Evolutionary conservation across 129 eudicot species (phyloP).

Genomic region (Tagetes erecta): DNA sequence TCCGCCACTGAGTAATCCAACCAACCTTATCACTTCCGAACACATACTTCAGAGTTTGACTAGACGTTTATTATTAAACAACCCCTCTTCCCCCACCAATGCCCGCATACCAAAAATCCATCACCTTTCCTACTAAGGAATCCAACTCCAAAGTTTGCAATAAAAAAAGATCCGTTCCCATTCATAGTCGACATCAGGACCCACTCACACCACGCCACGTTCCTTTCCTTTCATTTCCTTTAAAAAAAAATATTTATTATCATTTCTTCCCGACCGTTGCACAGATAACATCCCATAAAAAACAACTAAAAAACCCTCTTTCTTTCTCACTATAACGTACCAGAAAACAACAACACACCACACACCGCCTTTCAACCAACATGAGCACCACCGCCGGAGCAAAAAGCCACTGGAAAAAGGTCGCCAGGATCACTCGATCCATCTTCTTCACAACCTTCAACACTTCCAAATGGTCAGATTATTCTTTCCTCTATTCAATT

Average conservation of each 20-base stretch:
- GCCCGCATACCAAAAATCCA: too few relatives aligned
- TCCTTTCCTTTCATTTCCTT: not conserved
- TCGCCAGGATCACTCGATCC: constrained; percentile 42
- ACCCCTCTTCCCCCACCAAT: not conserved
- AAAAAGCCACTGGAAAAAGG: constrained; percentile 63
- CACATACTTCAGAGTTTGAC: too few relatives aligned
- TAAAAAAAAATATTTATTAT: not conserved
- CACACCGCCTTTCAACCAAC: constrained; percentile 4
- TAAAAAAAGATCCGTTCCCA: constrained; percentile 23
- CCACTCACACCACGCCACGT: constrained; percentile 30
- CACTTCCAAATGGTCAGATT: constrained; percentile 78
- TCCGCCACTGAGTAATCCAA: too few relatives aligned
- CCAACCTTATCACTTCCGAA: too few relatives aligned
- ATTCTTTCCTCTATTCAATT: not conserved
- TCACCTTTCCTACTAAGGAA: not conserved
- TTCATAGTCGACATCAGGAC: not conserved
- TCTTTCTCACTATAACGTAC: constrained; percentile 22
- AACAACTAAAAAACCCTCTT: not conserved
- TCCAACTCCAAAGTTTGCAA: not conserved
- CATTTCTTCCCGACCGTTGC: constrained; percentile 56
- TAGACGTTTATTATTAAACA: too few relatives aligned
- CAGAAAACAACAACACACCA: not conserved
- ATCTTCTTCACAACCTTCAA: constrained; percentile 70
- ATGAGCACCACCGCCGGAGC: constrained; percentile 56
- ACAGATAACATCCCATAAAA: constrained; percentile 19